phyloP scores from a whole-genome alignment of 2,329 filamentous ascomycete species.

The Beauveria australis region DNA sequence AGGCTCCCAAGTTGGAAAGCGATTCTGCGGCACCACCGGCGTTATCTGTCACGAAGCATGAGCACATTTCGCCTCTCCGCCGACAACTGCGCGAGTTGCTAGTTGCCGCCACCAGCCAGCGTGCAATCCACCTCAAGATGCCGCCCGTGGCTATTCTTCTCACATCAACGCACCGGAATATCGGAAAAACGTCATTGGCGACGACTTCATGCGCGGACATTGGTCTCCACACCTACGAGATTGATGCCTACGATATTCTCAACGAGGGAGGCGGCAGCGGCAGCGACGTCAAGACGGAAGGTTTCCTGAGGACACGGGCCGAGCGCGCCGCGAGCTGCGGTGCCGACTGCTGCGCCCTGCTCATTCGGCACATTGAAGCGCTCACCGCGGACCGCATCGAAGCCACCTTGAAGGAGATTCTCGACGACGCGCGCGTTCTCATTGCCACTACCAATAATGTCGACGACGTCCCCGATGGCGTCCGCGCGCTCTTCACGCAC shows the following conservation, averaged over 20 bases:
- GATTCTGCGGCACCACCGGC: slow-evolving; percentile 30
- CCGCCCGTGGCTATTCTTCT: slow-evolving; percentile 83
- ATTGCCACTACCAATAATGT: slow-evolving; percentile 93
- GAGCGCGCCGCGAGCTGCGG: slow-evolving; percentile 88
- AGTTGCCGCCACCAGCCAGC: slow-evolving; percentile 77
- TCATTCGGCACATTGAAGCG: slow-evolving; percentile 87
- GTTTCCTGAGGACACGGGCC: slow-evolving; percentile 76
- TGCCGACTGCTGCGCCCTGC: slow-evolving; percentile 68
- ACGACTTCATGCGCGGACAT: slow-evolving; percentile 75
- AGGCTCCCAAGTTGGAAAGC: slow-evolving; percentile 42
- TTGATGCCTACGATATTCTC: slow-evolving; percentile 89
- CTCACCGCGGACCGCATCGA: slow-evolving; percentile 87
- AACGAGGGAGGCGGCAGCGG: slow-evolving; percentile 79
- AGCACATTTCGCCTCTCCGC: slow-evolving; percentile 51
- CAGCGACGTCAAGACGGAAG: slow-evolving; percentile 89
- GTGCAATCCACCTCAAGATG: slow-evolving; percentile 79
- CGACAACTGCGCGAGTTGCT: slow-evolving; percentile 76
- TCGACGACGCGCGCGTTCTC: slow-evolving; percentile 71
- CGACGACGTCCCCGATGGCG: slow-evolving; percentile 85
- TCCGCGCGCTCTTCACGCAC: slow-evolving; percentile 87
- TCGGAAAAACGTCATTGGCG: slow-evolving; percentile 81
- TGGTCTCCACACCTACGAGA: slow-evolving; percentile 78
- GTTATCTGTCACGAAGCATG: slow-evolving; percentile 36
- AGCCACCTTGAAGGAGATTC: slow-evolving; percentile 72
- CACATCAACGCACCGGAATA: slow-evolving; percentile 84